These are phyloP conservation scores for Chenopodium formosanum DNA, from an alignment of 148 eudicot species.

Conservation along the genomic window DNA sequence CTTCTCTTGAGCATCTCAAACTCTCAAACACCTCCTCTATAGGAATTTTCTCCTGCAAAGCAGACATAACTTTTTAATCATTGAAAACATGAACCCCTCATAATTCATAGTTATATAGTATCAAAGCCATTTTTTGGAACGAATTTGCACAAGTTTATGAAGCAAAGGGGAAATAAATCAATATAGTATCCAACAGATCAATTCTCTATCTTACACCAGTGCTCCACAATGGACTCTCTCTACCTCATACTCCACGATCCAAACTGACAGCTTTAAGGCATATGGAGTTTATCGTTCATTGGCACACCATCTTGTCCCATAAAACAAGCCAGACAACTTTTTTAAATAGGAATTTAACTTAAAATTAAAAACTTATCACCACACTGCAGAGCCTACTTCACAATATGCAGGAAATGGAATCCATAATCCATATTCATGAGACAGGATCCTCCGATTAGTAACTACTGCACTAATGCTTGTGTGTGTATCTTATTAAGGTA, in stretches of 20 bases:
- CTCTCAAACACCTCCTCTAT: slow-evolving; percentile 67
- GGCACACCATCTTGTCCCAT: background rate
- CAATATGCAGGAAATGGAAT: background rate
- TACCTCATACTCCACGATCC: background rate
- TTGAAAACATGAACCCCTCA: background rate
- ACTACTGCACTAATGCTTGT: too few species aligned
- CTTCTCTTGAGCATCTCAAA: slow-evolving; percentile 55
- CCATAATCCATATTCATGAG: too few species aligned
- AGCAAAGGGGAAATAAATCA: background rate
- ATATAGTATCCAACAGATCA: background rate
- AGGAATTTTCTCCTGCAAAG: slow-evolving; percentile 63
- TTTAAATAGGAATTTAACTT: background rate
- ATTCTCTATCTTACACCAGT: background rate
- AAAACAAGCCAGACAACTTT: background rate
- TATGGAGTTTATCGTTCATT: background rate
- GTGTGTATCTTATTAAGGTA: too few species aligned
- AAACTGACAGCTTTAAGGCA: background rate
- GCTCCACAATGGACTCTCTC: background rate
- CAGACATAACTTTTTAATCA: background rate
- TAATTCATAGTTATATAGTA: background rate
- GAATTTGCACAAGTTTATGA: background rate
- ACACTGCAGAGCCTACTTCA: background rate
- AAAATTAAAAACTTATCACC: background rate
- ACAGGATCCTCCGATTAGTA: too few species aligned
- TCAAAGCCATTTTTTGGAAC: background rate